Base-by-base conservation (phyloP, 768 basidiomycete species). In the Mycena vulgaris region DNA sequence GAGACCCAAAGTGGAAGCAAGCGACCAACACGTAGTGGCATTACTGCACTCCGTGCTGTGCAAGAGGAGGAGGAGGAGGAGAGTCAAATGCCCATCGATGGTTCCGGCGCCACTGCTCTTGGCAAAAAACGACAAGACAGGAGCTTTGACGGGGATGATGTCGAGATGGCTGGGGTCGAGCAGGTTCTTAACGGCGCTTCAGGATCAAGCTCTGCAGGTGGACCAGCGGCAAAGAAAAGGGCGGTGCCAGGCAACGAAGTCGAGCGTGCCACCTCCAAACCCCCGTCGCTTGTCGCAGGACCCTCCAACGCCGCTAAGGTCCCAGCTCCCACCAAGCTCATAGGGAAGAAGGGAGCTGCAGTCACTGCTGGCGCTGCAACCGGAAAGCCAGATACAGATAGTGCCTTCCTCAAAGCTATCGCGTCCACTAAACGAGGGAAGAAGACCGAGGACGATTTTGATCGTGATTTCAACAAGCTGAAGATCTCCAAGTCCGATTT, bases 391-490 rank as follows among this genome's bases (percentile, higher is more conserved):
- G 93, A 95, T 75, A 89, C 82, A n/a, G 93, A 94, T 72, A 82
- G 81, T 1, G 87, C 85, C 0, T 94, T 94, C 76, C 81, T 94
- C 31, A 91, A 89, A 68, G 93, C 93, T 0, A 82, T 95, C 30
- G 92, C 93, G 11, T 92, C 92, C 1, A 91, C 83, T 25, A 94
- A 93, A 75, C 85, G 86, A 23, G 91, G 89, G 1, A 93, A 91
- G 83, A 90, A 86, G 75, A 71, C 80, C 2, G 92, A 93, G 75
- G 91, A 93, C 74, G 83, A 84, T 5, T 93, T 93, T 68, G 93
- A 95, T 79, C 86, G 91, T 21, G 93, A 95, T 66, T 95, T 95
- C 75, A 93, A 94, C 76, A 89, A 91, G 49, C 81, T 95, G 64
- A 89, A 88, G 73, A 92, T 95, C 51, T 86, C 90, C 8, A 91